These are phyloP conservation scores for Phytophthora sojae DNA, from an alignment of 352 stramenopile genomes.

Conservation along the genomic window DNA sequence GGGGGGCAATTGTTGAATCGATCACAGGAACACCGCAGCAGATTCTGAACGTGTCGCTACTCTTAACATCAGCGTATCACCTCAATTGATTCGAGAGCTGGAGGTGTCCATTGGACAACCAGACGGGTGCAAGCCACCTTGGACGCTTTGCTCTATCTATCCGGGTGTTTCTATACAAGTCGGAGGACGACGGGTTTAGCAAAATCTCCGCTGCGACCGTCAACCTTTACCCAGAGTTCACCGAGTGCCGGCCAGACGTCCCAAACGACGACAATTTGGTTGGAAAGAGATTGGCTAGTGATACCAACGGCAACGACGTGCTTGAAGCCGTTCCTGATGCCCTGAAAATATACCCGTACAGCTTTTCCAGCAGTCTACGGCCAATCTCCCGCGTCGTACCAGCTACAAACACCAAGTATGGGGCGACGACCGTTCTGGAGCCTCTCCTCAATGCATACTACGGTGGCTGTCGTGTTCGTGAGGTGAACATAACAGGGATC, in stretches of 20 bases:
- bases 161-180: no score
- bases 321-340: neutral
- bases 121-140: no score
- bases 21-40: no score
- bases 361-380: neutral
- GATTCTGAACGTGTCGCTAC: no score
- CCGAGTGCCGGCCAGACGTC: neutral
- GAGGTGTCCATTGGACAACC: no score
- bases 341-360: neutral
- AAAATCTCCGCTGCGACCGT: neutral
- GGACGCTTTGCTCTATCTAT: no score
- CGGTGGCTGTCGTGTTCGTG: neutral
- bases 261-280: neutral
- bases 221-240: neutral
- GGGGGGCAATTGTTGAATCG: no score
- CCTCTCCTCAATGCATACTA: neutral
- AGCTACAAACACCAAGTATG: neutral
- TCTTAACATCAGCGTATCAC: no score
- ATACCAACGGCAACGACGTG: neutral
- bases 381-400: neutral
- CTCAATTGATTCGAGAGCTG: no score
- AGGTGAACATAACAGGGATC: neutral
- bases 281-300: neutral
- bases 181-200: no score
- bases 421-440: neutral